These are phyloP conservation scores for Quercus aquifolioides DNA, from an alignment of 306 rosid genomes.

Conservation along the genomic window DNA sequence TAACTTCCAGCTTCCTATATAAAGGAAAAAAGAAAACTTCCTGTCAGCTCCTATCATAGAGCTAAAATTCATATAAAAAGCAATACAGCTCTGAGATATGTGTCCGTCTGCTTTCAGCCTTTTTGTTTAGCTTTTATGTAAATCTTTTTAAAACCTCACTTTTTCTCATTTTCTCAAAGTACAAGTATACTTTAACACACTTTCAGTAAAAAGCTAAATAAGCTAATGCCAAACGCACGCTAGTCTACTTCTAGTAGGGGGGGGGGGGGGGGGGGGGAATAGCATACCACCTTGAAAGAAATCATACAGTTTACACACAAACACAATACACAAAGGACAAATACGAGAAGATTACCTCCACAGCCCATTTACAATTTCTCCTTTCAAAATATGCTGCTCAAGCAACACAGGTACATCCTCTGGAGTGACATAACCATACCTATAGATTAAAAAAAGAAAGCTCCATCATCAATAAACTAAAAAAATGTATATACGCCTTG, in stretches of 20 bases:
- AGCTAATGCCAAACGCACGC: too few relatives aligned
- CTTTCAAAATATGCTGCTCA: constrained; percentile 71
- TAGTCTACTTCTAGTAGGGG: background rate
- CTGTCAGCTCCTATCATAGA: background rate
- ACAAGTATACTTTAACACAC: too few relatives aligned
- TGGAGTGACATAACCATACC: constrained; percentile 95
- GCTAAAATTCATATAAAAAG: background rate
- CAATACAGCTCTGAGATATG: background rate
- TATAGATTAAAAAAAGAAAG: constrained; percentile 19
- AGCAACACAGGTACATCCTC: constrained; percentile 77
- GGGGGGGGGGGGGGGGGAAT: background rate
- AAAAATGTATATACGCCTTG: background rate
- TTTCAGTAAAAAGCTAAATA: too few relatives aligned
- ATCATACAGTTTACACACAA: background rate
- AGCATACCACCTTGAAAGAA: background rate
- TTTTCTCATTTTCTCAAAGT: too few relatives aligned
- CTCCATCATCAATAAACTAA: constrained; percentile 9
- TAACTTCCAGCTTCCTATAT: background rate
- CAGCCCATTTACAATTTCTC: constrained; percentile 59
- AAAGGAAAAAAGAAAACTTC: background rate
- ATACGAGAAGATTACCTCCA: constrained; percentile 65
- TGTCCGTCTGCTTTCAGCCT: background rate
- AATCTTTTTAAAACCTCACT: too few relatives aligned
- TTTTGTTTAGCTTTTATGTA: too few relatives aligned
- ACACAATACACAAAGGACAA: background rate